Evolutionary conservation across 192 early-diverging fungal genomes (phyloP).

Genomic region (Backusella morwellensis): DNA sequence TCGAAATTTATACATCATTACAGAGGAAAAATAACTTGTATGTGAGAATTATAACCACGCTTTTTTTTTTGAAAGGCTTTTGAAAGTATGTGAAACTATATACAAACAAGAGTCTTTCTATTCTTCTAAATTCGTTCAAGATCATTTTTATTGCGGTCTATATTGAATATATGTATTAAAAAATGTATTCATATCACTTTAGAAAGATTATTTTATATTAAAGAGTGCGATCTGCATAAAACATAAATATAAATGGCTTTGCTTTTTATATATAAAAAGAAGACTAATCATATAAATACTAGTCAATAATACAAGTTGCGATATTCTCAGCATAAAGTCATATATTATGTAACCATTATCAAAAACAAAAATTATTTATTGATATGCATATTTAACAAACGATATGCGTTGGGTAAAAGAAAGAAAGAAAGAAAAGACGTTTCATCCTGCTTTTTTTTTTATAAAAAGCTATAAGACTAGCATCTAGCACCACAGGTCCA

Average conservation of each 20-base stretch:
- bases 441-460: neutral
- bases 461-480: neutral
- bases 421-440: neutral
- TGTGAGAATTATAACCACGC: neutral
- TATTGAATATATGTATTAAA: no score
- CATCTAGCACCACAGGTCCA: neutral
- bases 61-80: no score
- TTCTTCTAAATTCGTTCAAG: no score
- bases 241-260: no score
- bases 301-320: neutral
- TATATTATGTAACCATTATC: neutral
- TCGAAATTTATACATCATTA: neutral
- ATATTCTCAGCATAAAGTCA: neutral
- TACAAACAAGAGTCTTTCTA: no score
- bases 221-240: no score
- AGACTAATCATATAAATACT: no score
- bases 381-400: neutral
- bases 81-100: no score
- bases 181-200: no score
- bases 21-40: neutral
- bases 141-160: no score
- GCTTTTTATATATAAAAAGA: no score
- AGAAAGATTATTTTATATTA: no score
- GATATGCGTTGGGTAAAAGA: neutral
- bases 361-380: neutral